Evolutionary conservation across 257 asterid genomes (phyloP).

Genomic region (Gentiana dahurica): DNA sequence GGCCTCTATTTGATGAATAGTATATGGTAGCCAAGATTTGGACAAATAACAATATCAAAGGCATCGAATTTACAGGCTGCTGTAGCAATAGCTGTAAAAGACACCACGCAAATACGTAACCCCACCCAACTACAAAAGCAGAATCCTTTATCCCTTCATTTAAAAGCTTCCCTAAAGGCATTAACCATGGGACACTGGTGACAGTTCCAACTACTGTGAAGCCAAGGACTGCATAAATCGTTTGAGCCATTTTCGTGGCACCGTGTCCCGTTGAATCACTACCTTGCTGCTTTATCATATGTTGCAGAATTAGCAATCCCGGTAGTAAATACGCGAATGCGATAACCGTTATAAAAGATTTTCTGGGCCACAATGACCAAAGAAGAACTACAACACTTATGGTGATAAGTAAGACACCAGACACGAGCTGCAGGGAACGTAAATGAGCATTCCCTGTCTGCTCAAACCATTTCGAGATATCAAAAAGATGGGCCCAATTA

Average conservation of each 20-base stretch:
- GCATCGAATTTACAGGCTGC: conserved; percentile 71
- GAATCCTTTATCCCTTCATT: conserved; percentile 30
- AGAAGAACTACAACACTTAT: conserved; percentile 27
- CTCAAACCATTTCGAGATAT: conserved; percentile 66
- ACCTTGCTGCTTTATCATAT: conserved; percentile 33
- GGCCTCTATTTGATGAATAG: conserved; percentile 26
- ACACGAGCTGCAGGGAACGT: conserved; percentile 44
- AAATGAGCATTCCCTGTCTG: conserved; percentile 39
- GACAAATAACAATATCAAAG: conserved; percentile 40
- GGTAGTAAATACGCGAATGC: conserved; percentile 41
- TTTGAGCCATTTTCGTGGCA: conserved; percentile 46
- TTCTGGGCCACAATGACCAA: conserved; percentile 22
- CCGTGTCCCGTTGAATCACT: conserved; percentile 27
- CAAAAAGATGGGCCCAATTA: conserved; percentile 85
- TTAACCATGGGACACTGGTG: conserved; percentile 57
- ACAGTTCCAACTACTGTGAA: conserved; percentile 33
- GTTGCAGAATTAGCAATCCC: conserved; percentile 35
- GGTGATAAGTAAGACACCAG: conserved; percentile 36
- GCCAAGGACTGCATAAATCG: conserved; percentile 45
- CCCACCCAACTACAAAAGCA: conserved; percentile 45
- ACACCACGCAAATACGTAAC: conserved; percentile 59
- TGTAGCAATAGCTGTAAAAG: conserved; percentile 76
- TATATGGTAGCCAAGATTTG: conserved; percentile 45
- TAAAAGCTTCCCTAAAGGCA: conserved; percentile 26
- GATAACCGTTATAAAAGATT: conserved; percentile 18